A percentile compares a stretch with the other conserved stretches of the same genome.
These are phyloP conservation scores for Quercus robur DNA, from an alignment of 306 rosid genomes.

Conservation along the genomic window DNA sequence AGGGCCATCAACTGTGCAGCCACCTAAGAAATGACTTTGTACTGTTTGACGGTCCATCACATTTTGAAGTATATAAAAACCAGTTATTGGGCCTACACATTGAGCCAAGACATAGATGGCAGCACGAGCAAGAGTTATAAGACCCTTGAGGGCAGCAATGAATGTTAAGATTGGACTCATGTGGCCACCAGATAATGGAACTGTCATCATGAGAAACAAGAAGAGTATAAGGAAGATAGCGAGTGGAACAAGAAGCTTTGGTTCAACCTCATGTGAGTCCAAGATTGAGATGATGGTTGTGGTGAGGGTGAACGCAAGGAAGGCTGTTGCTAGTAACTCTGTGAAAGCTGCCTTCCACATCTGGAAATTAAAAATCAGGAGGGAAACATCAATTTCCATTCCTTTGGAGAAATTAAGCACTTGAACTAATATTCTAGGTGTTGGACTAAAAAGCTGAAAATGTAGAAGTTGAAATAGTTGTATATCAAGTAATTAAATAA, in stretches of 20 bases:
- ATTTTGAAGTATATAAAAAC: constrained; percentile 42
- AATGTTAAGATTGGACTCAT: constrained; percentile 61
- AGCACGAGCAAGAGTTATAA: constrained; percentile 36
- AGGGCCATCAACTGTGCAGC: constrained; percentile 41
- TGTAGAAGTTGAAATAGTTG: too few species aligned
- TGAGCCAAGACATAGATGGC: constrained; percentile 41
- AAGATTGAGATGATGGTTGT: constrained; percentile 60
- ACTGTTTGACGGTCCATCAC: constrained; percentile 39
- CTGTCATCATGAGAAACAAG: constrained; percentile 61
- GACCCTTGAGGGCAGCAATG: constrained; percentile 50
- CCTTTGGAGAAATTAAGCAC: too few species aligned
- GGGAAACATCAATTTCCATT: neutral
- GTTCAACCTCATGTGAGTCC: constrained; percentile 43
- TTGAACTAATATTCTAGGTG: too few species aligned
- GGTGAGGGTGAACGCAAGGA: constrained; percentile 19
- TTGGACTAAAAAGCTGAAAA: too few species aligned
- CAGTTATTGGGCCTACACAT: constrained; percentile 59
- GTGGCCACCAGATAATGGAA: constrained; percentile 73
- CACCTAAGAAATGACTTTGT: constrained; percentile 51
- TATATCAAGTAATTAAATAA: too few species aligned
- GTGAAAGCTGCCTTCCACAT: constrained; percentile 60
- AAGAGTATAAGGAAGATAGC: constrained; percentile 60
- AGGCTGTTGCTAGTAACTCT: too few species aligned
- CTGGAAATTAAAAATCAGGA: constrained; percentile 22
- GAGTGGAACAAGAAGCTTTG: constrained; percentile 64